Conservation (phyloP, 352 stramenopile species). For the Pythium sukuiense region DNA sequence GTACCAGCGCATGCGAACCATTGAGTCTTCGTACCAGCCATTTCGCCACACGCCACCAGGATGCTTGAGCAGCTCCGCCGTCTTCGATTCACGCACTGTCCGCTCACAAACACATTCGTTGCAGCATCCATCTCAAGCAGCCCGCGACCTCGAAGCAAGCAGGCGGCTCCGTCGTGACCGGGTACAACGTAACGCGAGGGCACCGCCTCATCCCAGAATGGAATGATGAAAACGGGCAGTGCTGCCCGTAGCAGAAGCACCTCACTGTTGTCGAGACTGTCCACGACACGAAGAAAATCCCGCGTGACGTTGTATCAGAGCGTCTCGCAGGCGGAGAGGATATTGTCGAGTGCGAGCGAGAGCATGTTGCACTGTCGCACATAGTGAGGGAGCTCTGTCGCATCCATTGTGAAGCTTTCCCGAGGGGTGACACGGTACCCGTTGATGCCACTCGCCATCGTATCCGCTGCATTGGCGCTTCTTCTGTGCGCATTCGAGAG, state of each 20-base stretch:
- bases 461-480: too few relatives aligned
- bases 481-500: too few relatives aligned
- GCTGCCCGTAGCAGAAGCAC: neutral
- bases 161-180: neutral
- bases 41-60: slow-evolving; percentile 8
- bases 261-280: neutral
- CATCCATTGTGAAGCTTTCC: neutral
- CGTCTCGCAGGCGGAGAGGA: neutral
- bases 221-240: slow-evolving; percentile 3
- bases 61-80: neutral
- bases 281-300: neutral
- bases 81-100: neutral
- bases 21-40: slow-evolving; percentile 10
- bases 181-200: neutral
- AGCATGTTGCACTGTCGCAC: neutral
- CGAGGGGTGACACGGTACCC: slow-evolving; percentile 5
- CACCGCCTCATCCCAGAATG: neutral
- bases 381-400: neutral
- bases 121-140: too few relatives aligned
- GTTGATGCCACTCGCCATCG: too few relatives aligned
- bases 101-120: neutral
- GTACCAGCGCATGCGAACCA: slow-evolving; percentile 21
- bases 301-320: neutral
- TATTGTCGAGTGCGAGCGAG: neutral
- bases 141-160: neutral